Evolutionary conservation across 495 filamentous ascomycete species (phyloP).

Genomic region (Recurvomyces mirabilis): DNA sequence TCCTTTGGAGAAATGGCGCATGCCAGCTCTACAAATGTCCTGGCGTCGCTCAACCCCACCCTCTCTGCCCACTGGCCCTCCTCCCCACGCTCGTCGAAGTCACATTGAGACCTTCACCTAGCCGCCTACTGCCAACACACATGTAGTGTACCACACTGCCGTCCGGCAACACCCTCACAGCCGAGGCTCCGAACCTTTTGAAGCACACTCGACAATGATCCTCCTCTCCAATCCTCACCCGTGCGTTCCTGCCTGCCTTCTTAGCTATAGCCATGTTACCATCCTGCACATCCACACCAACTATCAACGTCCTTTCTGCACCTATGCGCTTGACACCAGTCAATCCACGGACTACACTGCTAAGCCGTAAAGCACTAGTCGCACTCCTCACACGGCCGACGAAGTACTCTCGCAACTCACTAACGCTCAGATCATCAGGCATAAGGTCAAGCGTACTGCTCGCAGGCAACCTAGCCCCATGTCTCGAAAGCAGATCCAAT

Average conservation of each 20-base stretch:
- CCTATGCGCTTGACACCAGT: constrained; percentile 61
- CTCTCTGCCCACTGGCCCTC: background rate
- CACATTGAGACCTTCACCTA: background rate
- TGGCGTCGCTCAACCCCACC: background rate
- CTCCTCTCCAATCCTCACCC: constrained; percentile 74
- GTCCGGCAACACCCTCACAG: constrained; percentile 64
- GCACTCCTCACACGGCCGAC: constrained; percentile 79
- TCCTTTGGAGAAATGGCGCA: too few species aligned
- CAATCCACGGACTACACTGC: constrained; percentile 60
- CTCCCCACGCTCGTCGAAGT: background rate
- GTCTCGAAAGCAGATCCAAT: constrained; percentile 73
- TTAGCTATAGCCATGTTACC: constrained; percentile 30
- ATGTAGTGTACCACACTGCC: constrained; percentile 38
- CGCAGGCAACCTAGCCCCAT: constrained; percentile 84
- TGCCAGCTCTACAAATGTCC: too few species aligned
- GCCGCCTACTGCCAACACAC: constrained; percentile 24
- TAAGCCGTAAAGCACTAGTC: constrained; percentile 67
- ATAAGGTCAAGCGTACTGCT: constrained; percentile 73
- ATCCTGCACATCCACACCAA: constrained; percentile 48
- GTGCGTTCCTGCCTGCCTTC: constrained; percentile 46
- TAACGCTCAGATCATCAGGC: constrained; percentile 64
- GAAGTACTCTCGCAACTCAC: constrained; percentile 83
- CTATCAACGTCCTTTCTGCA: constrained; percentile 56
- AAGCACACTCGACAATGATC: constrained; percentile 83
- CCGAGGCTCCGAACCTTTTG: constrained; percentile 81